These are phyloP conservation scores for Candida xiaguanensis DNA, from an alignment of 805 yeast genomes.

Conservation along the genomic window DNA sequence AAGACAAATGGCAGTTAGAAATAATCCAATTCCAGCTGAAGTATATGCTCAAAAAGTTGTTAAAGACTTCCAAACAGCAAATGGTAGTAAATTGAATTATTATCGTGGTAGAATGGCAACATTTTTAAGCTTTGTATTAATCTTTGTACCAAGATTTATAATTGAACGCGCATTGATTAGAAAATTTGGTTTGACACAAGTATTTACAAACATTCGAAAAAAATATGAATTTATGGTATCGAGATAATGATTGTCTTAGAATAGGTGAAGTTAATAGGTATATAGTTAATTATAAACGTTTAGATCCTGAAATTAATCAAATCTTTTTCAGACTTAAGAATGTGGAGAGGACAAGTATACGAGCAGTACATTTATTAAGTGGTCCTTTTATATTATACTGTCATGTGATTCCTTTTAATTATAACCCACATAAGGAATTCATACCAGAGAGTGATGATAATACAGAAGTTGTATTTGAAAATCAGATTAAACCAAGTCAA, in stretches of 20 bases:
- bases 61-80: conserved; percentile 39
- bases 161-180: conserved; percentile 37
- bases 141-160: conserved; percentile 45
- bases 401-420: conserved; percentile 39
- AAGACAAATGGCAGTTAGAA: conserved; percentile 55
- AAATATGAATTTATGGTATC: conserved; percentile 31
- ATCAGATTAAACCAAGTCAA: conserved; percentile 65
- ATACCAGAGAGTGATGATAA: conserved; percentile 19
- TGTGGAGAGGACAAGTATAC: conserved; percentile 30
- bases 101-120: conserved; percentile 53
- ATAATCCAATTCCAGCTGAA: conserved; percentile 59
- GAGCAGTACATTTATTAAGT: conserved; percentile 39
- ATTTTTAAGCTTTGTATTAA: conserved; percentile 29
- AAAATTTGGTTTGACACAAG: conserved; percentile 28
- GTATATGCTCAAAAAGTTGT: conserved; percentile 54
- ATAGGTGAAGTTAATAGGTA: conserved; percentile 40
- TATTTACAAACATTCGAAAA: conserved; percentile 20
- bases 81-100: conserved; percentile 39
- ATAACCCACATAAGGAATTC: conserved; percentile 22
- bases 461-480: conserved; percentile 33
- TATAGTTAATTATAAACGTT: conserved; percentile 21
- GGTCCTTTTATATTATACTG: conserved; percentile 45
- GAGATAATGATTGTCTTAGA: conserved; percentile 30
- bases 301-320: conserved; percentile 13
- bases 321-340: conserved; percentile 38